Evolutionary conservation across 768 basidiomycete species (phyloP).

Genomic region (Lentinula lateritia): DNA sequence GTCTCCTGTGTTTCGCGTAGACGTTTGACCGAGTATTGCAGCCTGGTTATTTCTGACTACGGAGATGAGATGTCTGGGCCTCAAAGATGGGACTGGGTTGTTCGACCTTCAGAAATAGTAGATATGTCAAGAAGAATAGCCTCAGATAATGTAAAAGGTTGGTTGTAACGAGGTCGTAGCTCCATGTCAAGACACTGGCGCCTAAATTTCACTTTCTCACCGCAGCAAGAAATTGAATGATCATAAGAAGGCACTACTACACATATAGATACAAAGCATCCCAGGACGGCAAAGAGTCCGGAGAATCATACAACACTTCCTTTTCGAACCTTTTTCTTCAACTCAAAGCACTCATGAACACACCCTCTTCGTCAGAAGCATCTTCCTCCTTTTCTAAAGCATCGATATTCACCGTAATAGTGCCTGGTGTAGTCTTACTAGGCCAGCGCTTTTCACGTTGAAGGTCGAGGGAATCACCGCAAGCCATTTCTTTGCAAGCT

Average conservation of each 20-base stretch:
- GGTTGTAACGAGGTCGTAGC: slow-evolving; percentile 58
- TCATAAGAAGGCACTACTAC: no score
- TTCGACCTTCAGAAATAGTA: slow-evolving; percentile 65
- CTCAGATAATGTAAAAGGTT: slow-evolving; percentile 70
- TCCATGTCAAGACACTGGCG: slow-evolving; percentile 39
- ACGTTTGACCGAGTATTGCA: slow-evolving; percentile 65
- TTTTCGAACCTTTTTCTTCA: background rate
- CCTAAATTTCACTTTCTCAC: no score
- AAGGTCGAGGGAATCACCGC: slow-evolving; percentile 64
- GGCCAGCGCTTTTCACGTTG: slow-evolving; percentile 84
- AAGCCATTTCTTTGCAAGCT: slow-evolving; percentile 65
- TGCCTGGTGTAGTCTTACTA: slow-evolving; percentile 35
- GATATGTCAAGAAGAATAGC: slow-evolving; percentile 60
- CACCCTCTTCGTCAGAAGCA: slow-evolving; percentile 11
- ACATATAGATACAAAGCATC: no score
- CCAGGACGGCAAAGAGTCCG: no score
- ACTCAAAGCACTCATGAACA: background rate
- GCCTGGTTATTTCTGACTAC: slow-evolving; percentile 63
- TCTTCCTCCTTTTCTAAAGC: slow-evolving; percentile 38
- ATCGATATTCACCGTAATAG: slow-evolving; percentile 51
- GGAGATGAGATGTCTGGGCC: background rate
- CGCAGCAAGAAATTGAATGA: no score
- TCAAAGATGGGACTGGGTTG: background rate
- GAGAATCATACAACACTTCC: no score
- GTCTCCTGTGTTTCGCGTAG: slow-evolving; percentile 57